A percentile compares a stretch with the other conserved stretches of the same genome.
These are phyloP conservation scores for Hypoxylon fuscum DNA, from an alignment of 495 filamentous ascomycete genomes.

Conservation along the genomic window DNA sequence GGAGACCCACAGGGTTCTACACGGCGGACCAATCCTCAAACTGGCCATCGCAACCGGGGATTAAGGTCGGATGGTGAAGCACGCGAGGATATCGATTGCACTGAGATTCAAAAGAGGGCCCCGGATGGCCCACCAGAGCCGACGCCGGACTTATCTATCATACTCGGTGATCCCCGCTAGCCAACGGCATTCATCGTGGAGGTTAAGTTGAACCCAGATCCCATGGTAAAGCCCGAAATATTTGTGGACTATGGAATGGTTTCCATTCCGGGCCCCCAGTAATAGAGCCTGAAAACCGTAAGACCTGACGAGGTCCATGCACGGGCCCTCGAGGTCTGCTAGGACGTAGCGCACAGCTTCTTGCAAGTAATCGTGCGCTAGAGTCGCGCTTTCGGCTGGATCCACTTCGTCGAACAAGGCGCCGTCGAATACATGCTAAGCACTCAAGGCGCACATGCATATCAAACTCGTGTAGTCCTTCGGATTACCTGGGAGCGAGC, in stretches of 20 bases:
- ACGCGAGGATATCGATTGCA: conserved; percentile 2
- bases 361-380: conserved; percentile 1
- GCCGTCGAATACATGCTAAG: not conserved
- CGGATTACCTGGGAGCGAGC: not conserved
- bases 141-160: conserved; percentile 1
- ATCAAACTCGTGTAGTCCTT: conserved; percentile 1
- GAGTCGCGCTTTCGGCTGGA: not conserved
- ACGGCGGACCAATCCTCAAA: conserved; percentile 1
- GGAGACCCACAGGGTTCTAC: not conserved
- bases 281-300: conserved; percentile 5
- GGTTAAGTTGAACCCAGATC: not conserved
- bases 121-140: conserved; percentile 4
- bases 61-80: conserved; percentile 8
- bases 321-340: not conserved
- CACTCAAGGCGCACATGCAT: conserved; percentile 11
- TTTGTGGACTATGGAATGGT: conserved; percentile 1
- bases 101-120: conserved; percentile 2
- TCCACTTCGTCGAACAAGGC: conserved; percentile 8
- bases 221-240: conserved; percentile 6
- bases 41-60: conserved; percentile 3
- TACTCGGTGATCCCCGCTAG: not conserved
- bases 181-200: conserved; percentile 1
- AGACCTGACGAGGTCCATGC: conserved; percentile 2
- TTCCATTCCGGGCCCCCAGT: conserved; percentile 1
- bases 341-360: conserved; percentile 3